These are phyloP conservation scores for Begonia masoniana DNA, from an alignment of 306 rosid species.

Conservation along the genomic window DNA sequence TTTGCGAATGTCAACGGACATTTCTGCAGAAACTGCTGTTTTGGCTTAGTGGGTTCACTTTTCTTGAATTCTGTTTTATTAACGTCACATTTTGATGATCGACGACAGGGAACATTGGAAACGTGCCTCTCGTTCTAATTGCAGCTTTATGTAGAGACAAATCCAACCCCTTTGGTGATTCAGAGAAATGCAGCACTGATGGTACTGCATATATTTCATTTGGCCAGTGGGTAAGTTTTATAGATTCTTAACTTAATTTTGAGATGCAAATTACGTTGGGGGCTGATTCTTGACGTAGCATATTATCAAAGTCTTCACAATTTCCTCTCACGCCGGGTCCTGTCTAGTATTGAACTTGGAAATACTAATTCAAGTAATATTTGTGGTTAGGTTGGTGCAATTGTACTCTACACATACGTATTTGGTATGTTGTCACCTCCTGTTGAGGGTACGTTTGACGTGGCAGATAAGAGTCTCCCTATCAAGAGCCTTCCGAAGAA, in stretches of 20 bases:
- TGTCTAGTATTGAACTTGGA: not conserved
- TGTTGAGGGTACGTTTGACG: slow-evolving; percentile 77
- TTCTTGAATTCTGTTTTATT: not conserved
- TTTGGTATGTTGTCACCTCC: slow-evolving; percentile 91
- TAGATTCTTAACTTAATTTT: no score
- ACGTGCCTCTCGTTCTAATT: slow-evolving; percentile 91
- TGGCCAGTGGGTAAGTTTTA: slow-evolving; percentile 88
- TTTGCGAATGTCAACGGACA: no score
- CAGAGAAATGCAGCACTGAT: slow-evolving; percentile 54
- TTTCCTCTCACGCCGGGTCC: no score
- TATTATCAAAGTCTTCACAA: no score
- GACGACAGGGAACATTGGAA: slow-evolving; percentile 86
- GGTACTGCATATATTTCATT: slow-evolving; percentile 95
- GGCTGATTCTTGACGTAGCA: no score
- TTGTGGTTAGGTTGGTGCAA: slow-evolving; percentile 74
- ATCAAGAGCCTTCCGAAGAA: slow-evolving; percentile 24
- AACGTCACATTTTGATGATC: slow-evolving; percentile 4
- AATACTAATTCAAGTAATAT: not conserved
- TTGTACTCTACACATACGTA: slow-evolving; percentile 87
- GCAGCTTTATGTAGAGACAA: slow-evolving; percentile 80
- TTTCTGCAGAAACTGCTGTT: no score
- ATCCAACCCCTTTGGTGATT: slow-evolving; percentile 76
- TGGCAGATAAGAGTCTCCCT: slow-evolving; percentile 39
- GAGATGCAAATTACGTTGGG: no score
- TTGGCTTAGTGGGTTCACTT: no score